Conservation (phyloP, 2,329 filamentous ascomycete genomes). For the Aureobasidium sp. region DNA sequence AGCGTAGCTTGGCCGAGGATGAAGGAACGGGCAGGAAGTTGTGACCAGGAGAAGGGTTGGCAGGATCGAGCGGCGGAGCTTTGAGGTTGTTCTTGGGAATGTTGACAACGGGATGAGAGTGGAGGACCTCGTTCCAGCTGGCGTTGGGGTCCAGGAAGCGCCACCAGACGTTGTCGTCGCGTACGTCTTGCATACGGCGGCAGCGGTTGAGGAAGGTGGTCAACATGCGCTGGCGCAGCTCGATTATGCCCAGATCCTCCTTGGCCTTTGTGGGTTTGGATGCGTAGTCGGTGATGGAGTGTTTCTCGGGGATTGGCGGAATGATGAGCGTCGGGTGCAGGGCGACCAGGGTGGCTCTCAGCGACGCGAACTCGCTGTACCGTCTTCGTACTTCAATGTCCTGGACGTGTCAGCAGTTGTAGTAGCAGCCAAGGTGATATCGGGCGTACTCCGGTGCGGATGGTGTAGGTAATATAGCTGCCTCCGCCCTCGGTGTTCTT, state of each 20-base stretch:
- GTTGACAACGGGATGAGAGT: conserved; percentile 80
- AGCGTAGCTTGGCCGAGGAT: conserved; percentile 74
- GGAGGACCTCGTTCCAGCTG: conserved; percentile 96
- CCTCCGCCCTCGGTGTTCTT: conserved; percentile 91
- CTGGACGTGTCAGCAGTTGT: conserved; percentile 37
- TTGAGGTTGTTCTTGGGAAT: conserved; percentile 92
- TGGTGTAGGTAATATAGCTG: conserved; percentile 94
- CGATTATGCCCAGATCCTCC: conserved; percentile 94
- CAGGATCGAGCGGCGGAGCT: conserved; percentile 87
- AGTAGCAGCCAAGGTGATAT: background rate
- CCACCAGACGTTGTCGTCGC: conserved; percentile 94
- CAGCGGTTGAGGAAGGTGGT: conserved; percentile 92
- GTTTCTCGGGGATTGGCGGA: conserved; percentile 96
- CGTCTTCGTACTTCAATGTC: conserved; percentile 89
- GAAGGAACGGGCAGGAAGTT: conserved; percentile 80
- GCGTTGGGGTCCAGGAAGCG: conserved; percentile 95
- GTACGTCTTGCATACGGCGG: conserved; percentile 81
- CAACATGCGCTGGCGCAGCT: conserved; percentile 92
- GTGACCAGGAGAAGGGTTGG: conserved; percentile 84
- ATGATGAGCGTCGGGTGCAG: conserved; percentile 93
- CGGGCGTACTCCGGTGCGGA: conserved; percentile 71
- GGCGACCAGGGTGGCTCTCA: conserved; percentile 78
- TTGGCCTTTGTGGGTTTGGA: conserved; percentile 97
- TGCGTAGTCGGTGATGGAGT: conserved; percentile 97
- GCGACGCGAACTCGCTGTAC: conserved; percentile 92